phyloP scores from a whole-genome alignment of 2,329 filamentous ascomycete species.

The Diplocarpon mali region DNA sequence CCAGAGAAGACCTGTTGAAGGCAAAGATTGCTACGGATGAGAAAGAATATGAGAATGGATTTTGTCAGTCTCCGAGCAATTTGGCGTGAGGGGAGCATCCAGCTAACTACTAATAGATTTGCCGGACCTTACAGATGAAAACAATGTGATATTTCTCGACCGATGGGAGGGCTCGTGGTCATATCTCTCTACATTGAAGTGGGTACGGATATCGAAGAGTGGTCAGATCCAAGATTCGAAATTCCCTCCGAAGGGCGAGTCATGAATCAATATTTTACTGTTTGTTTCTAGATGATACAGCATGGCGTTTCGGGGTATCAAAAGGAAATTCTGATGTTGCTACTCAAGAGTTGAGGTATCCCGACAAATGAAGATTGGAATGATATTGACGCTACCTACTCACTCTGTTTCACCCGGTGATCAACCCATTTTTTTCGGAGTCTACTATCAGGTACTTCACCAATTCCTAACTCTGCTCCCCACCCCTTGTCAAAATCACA shows the following conservation, averaged over 20 bases:
- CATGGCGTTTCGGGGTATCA: constrained; percentile 12
- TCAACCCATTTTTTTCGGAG: no score
- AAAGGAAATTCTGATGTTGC: background rate
- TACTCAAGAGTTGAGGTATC: no score
- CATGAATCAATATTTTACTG: constrained; percentile 15
- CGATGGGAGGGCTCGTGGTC: constrained; percentile 80
- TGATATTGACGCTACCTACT: no score
- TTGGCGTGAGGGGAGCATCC: background rate
- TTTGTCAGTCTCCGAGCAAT: constrained; percentile 44
- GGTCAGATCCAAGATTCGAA: constrained; percentile 57
- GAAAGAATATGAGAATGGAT: constrained; percentile 73
- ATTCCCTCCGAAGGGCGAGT: constrained; percentile 60
- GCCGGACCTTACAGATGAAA: constrained; percentile 61
- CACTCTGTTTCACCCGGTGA: no score
- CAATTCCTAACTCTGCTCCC: constrained; percentile 13
- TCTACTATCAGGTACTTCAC: background rate
- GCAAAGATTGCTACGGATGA: constrained; percentile 59
- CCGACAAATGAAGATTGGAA: no score
- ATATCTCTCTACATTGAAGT: constrained; percentile 63
- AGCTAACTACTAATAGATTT: constrained; percentile 37
- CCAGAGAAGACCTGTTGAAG: constrained; percentile 66
- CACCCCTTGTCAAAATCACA: constrained; percentile 22
- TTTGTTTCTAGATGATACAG: constrained; percentile 1
- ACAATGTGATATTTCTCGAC: constrained; percentile 54
- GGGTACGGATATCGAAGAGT: constrained; percentile 58